Conservation (phyloP, 139 green algal genomes). For the Helicosporidium sp. region DNA sequence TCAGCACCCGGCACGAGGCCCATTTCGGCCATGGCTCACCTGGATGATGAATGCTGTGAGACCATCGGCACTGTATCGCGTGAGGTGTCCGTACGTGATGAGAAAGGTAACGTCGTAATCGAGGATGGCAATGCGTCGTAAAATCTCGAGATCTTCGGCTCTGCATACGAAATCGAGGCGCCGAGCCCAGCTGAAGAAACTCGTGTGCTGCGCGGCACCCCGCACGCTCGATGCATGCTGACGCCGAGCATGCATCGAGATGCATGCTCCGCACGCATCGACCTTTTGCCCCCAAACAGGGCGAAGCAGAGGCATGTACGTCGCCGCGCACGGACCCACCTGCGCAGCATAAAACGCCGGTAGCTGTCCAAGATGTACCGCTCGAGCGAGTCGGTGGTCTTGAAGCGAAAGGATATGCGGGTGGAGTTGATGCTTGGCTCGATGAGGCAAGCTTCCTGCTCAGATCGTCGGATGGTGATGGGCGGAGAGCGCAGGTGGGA, state of each 20-base stretch:
- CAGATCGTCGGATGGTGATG: conserved; percentile 20
- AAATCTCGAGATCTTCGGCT: conserved; percentile 35
- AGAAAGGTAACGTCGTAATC: conserved; percentile 43
- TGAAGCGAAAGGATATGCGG: conserved; percentile 33
- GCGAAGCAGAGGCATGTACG: no score
- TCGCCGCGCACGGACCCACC: conserved; percentile 25
- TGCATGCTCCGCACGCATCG: not conserved
- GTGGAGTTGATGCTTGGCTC: conserved; percentile 40
- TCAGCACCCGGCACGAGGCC: not conserved
- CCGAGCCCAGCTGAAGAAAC: not conserved
- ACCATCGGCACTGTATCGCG: conserved; percentile 11
- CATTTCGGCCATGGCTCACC: not conserved
- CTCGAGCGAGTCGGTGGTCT: not conserved
- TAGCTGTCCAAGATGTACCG: conserved; percentile 25
- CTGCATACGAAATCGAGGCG: not conserved
- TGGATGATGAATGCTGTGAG: not conserved
- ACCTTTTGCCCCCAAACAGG: not conserved
- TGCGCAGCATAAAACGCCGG: conserved; percentile 31
- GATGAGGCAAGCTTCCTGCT: conserved; percentile 34
- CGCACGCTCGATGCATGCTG: not conserved
- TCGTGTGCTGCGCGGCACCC: no score
- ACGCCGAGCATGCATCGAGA: conserved; percentile 36
- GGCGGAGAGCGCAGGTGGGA: conserved; percentile 23
- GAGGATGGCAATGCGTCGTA: conserved; percentile 28
- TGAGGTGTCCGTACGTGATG: conserved; percentile 35